Evolutionary conservation across 805 yeast genomes (phyloP), one percentile per base, ranked within the genome.

Genomic region (Barnettozyma populi): DNA sequence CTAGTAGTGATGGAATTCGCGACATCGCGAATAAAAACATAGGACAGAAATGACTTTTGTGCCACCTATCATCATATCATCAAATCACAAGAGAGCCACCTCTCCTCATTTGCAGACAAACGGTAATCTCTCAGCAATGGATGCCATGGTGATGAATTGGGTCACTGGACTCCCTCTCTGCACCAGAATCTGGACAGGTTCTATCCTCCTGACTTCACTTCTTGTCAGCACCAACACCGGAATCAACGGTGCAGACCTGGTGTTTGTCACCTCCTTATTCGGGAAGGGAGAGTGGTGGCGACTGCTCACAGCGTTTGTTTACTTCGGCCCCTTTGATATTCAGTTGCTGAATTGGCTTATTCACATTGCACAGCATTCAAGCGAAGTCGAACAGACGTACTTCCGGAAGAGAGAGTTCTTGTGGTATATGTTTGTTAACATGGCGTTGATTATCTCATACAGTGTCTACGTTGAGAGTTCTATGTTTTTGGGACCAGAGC

Each of bases 251-350:
- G n/a, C 18, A 5, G 50, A 54, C 37, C 13, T 57, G 3, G 50
- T 46, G 2, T 55, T 54, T 36, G 27, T 47, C 10, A 54, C 59
- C 1, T 23, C 48, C 2, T 10, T 42, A 3, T 46, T 47, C 29
- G 45, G 40, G 14, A 49, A 48, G 21, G 29, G 36, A n/a, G 52
- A 60, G 37, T 51, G 44, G 21, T 60, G 62, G 61, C 44, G 63
- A 29, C 35, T 57, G 3, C 5, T 59, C 8, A 49, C 61, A 2
- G 29, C 55, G 2, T 53, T 60, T 36, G 34, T 53, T 14, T 58
- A 48, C 34, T 43, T 56, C 14, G 62, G 62, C 0, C 29, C 41
- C 6, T 36, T 60, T 19, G 50, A 52, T 40, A 9, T 53, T 1
- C 35, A 44, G 13, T 38, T 57, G 4, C 20, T 58, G 5, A 13